A percentile compares a stretch with the other conserved stretches of the same genome.
Conservation (phyloP, 1,139 yeast genomes). For the Hanseniaspora uvarum region DNA sequence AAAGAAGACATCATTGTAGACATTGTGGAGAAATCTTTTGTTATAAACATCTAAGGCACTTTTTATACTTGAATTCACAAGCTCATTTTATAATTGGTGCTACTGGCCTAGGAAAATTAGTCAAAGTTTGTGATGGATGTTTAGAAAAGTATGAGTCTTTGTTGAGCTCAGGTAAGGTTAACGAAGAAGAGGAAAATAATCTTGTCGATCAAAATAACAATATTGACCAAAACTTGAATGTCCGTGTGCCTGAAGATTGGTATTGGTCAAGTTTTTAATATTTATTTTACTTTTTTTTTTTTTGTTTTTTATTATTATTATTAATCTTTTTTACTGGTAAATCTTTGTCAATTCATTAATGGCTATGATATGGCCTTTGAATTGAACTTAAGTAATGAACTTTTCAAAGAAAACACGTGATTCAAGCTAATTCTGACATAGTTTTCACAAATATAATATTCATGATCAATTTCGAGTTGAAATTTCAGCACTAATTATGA, state of each 20-base stretch:
- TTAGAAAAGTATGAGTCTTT: constrained; percentile 53
- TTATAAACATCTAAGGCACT: constrained; percentile 45
- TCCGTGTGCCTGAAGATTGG: constrained; percentile 56
- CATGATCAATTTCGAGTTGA: no score
- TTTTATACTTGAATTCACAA: constrained; percentile 48
- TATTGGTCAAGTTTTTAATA: constrained; percentile 59
- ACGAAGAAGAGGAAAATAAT: constrained; percentile 13
- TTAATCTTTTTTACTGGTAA: no score
- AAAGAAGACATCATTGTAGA: constrained; percentile 87
- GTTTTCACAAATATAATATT: no score
- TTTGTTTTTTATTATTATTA: neutral
- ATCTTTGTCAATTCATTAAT: no score
- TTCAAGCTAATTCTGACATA: no score
- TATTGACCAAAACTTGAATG: constrained; percentile 31
- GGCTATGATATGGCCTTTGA: no score
- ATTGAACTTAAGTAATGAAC: no score
- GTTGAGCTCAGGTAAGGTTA: constrained; percentile 17
- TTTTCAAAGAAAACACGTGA: no score
- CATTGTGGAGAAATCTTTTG: constrained; percentile 90
- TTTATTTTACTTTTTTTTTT: neutral
- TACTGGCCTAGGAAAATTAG: constrained; percentile 58
- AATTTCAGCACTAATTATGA: no score
- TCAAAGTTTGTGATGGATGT: constrained; percentile 73
- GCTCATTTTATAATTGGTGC: constrained; percentile 72
- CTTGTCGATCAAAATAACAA: neutral